These are phyloP conservation scores for Candida ulmi DNA, from an alignment of 805 yeast genomes.

Conservation along the genomic window DNA sequence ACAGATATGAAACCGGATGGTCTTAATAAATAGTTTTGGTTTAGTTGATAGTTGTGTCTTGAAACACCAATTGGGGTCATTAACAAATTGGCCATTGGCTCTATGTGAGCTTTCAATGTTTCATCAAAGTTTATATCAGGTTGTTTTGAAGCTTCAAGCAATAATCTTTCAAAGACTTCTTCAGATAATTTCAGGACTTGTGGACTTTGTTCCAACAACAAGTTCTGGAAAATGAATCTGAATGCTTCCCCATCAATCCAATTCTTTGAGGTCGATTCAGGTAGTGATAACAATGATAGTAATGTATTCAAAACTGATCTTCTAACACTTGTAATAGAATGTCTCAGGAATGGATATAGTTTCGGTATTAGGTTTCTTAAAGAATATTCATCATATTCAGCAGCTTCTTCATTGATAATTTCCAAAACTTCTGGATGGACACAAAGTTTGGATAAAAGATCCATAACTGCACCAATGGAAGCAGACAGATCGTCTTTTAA, in stretches of 20 bases:
- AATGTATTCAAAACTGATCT: constrained; percentile 81
- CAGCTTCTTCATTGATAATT: constrained; percentile 59
- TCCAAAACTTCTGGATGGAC: constrained; percentile 73
- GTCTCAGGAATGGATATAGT: constrained; percentile 87
- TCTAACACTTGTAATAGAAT: constrained; percentile 87
- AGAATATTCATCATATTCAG: constrained; percentile 44
- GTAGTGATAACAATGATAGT: constrained; percentile 61
- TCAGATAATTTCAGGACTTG: constrained; percentile 62
- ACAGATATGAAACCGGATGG: constrained; percentile 56
- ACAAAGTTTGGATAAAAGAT: constrained; percentile 81
- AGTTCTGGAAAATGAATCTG: constrained; percentile 78
- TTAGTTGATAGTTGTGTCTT: constrained; percentile 83
- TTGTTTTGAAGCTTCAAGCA: constrained; percentile 37
- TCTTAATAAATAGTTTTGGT: constrained; percentile 61
- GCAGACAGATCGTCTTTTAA: constrained; percentile 91
- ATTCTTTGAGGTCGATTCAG: constrained; percentile 43
- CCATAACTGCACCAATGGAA: constrained; percentile 94
- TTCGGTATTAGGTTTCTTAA: constrained; percentile 82
- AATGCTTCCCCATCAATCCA: constrained; percentile 79
- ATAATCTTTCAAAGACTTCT: constrained; percentile 51
- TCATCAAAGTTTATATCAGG: constrained; percentile 41
- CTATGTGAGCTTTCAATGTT: constrained; percentile 49
- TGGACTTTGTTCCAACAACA: constrained; percentile 81
- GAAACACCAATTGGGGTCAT: constrained; percentile 96
- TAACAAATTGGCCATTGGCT: constrained; percentile 57